Evolutionary conservation across 306 rosid species (phyloP), one percentile per base, ranked within the genome.

Genomic region (Vicia sativa): DNA sequence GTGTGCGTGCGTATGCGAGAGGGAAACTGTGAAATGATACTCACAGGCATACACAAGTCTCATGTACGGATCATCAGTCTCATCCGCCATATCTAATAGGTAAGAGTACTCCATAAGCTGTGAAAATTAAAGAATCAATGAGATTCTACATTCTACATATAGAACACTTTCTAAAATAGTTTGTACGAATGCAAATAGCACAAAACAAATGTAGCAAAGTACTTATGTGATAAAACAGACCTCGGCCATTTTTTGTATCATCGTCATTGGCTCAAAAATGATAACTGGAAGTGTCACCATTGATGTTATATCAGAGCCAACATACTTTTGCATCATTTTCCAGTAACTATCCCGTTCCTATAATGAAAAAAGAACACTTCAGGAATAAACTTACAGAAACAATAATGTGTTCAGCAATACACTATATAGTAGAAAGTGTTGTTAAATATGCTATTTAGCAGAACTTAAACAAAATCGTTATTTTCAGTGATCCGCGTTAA

Each of bases 261-360:
- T 85, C 38, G 99, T 87, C 99, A 90, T 93, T 70, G 99, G 99
- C 87, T 93, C 99, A 84, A 87, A 93, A 81, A 93, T 88, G 43
- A 86, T 60, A 56, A 93, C 99, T 2, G 99, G 99, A 72, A 93
- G 97, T 46, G 96, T 93, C 76, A 93, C 97, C 96, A 93, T 78
- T 68, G 99, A 93, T 69, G 97, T 90, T 71, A 93, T 41, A 74
- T 93, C 99, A 37, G 96, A 81, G 12, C 99, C 99, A 35, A 93
- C 74, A 79, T 93, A 93, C 71, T 87, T 81, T 21, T 93, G 96
- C 97, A 93, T 93, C 92, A 88, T 88, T 87, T 82, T 90, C 96
- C 95, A 93, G 83, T 93, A 88, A 85, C 97, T 71, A 58, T 93
- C 99, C 14, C 96, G 84, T 8, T 93, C 99, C 99, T 93, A 75